Conservation (phyloP, 345 rosid genomes). For the Eucalyptus globulus region DNA sequence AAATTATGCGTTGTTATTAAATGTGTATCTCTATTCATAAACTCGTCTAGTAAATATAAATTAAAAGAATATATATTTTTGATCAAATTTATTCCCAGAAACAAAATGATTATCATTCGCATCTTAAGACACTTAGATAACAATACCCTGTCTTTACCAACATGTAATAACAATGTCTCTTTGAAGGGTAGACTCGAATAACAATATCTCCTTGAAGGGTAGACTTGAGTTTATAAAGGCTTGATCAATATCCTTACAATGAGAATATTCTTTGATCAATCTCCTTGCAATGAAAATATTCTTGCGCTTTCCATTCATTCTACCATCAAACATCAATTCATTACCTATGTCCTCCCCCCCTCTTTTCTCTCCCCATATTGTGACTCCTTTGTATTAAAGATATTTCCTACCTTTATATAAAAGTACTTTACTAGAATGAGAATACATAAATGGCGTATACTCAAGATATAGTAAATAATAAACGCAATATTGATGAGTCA, state of each 20-base stretch:
- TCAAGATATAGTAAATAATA: background rate
- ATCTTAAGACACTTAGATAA: background rate
- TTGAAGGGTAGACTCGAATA: background rate
- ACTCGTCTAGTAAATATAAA: no score
- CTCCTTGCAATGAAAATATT: background rate
- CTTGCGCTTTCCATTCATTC: background rate
- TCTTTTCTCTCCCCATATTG: background rate
- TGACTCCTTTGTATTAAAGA: background rate
- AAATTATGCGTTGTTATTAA: no score
- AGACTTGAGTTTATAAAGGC: background rate
- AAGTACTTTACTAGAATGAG: background rate
- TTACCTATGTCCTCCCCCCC: background rate
- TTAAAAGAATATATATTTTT: no score
- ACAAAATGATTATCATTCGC: no score
- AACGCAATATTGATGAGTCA: background rate
- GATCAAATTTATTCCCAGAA: rapidly evolving
- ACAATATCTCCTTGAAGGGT: no score
- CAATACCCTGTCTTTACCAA: background rate
- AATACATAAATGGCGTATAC: background rate
- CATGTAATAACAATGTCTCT: background rate
- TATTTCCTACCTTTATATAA: background rate
- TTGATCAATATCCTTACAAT: background rate
- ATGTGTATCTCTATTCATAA: no score
- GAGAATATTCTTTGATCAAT: background rate
- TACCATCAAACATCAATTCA: background rate